Evolutionary conservation across 1,284 basidiomycete species (phyloP).

Genomic region (Neolentinus lepideus): DNA sequence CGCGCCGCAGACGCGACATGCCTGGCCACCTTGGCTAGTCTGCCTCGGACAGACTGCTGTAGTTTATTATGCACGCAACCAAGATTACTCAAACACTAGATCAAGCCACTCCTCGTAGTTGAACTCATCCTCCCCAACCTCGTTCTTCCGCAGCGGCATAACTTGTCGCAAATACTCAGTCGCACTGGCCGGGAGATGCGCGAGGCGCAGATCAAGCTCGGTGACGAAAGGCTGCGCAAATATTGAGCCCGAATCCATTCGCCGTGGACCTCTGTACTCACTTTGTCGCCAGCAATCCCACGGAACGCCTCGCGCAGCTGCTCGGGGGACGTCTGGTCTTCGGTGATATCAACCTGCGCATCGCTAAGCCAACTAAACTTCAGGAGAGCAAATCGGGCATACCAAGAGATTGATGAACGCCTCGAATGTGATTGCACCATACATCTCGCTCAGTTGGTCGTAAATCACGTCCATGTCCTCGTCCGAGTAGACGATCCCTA

Average conservation of each 20-base stretch:
- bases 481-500: constrained; percentile 92
- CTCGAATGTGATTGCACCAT: constrained; percentile 89
- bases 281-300: constrained; percentile 88
- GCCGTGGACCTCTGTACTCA: constrained; percentile 24
- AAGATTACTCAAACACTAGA: constrained; percentile 55
- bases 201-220: constrained; percentile 86
- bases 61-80: neutral
- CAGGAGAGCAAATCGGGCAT: constrained; percentile 14
- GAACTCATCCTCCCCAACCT: constrained; percentile 57
- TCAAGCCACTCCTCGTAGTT: constrained; percentile 78
- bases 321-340: constrained; percentile 91
- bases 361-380: constrained; percentile 4
- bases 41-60: neutral
- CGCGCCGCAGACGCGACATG: constrained; percentile 5
- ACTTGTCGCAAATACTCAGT: constrained; percentile 81
- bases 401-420: constrained; percentile 94
- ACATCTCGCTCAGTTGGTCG: constrained; percentile 75
- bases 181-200: constrained; percentile 73
- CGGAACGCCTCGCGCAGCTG: constrained; percentile 93
- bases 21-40: neutral
- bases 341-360: constrained; percentile 83
- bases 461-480: constrained; percentile 87
- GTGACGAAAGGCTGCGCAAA: constrained; percentile 78
- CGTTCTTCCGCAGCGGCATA: constrained; percentile 52
- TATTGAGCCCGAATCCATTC: constrained; percentile 3